Base-by-base conservation (phyloP, 225 moss, liverwort and hornwort species). In the Marchantia paleacea region DNA sequence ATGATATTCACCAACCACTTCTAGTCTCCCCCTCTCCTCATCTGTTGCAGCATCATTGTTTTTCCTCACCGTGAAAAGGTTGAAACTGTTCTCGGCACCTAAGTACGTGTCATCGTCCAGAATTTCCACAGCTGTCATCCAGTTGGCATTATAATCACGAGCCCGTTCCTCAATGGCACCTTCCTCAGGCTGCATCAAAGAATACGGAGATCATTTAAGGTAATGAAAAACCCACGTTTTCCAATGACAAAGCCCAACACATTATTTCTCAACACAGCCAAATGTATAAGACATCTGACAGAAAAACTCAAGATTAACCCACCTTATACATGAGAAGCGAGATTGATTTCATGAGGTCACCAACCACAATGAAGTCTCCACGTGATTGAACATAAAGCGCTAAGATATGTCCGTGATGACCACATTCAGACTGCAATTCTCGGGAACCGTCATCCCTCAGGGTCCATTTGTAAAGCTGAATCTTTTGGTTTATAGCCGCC, bases 251-350 rank as follows among this genome's bases (percentile, higher is more conserved):
- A 39, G 39, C 39, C 39, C 39, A 5, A 39, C 39, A 58, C 10
- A 58, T 1, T 58, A 0, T 20, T 3, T 20, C 20, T 58, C 16
- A 58, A 20, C 58, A 58, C 16, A 58, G 58, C 13, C 14, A 14
- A 58, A 58, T 16, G 14, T 48, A 9, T 72, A 52, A 72, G 50
- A 22, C 50, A 72, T 39, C 22, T n/a, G n/a, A 14, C 12, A 1
- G 26, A 0, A 13, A 8, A 8, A 28, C 19, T 64, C 12, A 72
- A 72, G 12, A 72, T 19, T 39, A 5, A 2, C 10, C 71, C n/a
- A 94, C 94, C 97, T 97, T 97, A 83, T 94, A 94, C 79, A 97
- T 97, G 50, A 97, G 92, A 16, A 97, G 91, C 73, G 97, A 97
- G 57, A 97, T 93, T 53, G 97, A 97, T 78, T 94, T 94, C 97